A percentile compares a stretch with the other conserved stretches of the same genome.
Evolutionary conservation across 2,329 filamentous ascomycete species (phyloP).

Genomic region (Chalaropsis ovoidea): DNA sequence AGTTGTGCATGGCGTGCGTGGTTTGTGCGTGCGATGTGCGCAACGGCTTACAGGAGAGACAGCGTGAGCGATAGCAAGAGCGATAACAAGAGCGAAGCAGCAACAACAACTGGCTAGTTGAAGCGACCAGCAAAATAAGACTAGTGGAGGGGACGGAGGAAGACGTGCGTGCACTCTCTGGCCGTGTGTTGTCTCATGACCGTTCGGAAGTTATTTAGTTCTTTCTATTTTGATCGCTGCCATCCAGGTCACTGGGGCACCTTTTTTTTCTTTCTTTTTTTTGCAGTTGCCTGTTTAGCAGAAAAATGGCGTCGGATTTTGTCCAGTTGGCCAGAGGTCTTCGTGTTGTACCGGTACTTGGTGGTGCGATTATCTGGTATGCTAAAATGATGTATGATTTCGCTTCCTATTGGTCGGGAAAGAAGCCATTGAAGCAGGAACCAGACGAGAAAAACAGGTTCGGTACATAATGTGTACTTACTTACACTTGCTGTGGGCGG

Average conservation of each 20-base stretch:
- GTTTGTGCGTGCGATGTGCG: background rate
- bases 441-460: background rate
- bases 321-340: background rate
- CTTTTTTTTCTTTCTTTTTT: constrained; percentile 1
- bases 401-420: background rate
- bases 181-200: constrained; percentile 10
- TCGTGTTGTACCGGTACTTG: background rate
- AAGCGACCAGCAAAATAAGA: no score
- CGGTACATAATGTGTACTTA: background rate
- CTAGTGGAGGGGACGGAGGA: background rate
- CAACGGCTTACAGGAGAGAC: background rate
- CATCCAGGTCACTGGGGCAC: constrained; percentile 17
- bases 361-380: background rate
- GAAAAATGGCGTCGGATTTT: background rate
- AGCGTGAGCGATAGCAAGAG: background rate
- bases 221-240: constrained; percentile 23
- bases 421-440: background rate
- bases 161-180: background rate
- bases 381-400: constrained; percentile 1
- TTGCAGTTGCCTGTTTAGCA: background rate
- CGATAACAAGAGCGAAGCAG: background rate
- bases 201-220: constrained; percentile 1
- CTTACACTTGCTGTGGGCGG: background rate
- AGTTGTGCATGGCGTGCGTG: background rate
- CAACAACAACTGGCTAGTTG: background rate